phyloP scores from a whole-genome alignment of 139 green algal species.

The Eudorina sp. region DNA sequence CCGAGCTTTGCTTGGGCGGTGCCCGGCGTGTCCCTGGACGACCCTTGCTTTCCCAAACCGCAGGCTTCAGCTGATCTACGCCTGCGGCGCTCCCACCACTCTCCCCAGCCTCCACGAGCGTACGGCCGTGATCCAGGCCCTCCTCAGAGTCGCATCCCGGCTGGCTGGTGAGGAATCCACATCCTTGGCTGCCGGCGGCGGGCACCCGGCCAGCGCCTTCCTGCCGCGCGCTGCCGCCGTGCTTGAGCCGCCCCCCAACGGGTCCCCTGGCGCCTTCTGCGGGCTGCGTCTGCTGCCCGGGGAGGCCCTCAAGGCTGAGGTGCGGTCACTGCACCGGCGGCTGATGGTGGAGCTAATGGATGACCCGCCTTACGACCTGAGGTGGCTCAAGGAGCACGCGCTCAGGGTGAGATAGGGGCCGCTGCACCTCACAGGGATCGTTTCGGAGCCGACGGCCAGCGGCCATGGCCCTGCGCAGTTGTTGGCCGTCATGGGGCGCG shows the following conservation, averaged over 20 bases:
- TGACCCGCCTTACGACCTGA: slow-evolving; percentile 55
- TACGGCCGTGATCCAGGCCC: slow-evolving; percentile 42
- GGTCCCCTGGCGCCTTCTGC: slow-evolving; percentile 43
- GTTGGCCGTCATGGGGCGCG: too few species aligned
- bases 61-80: slow-evolving; percentile 73
- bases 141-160: too few species aligned
- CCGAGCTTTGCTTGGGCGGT: too few species aligned
- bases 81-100: slow-evolving; percentile 31
- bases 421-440: too few species aligned
- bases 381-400: slow-evolving; percentile 49
- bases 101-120: slow-evolving; percentile 48
- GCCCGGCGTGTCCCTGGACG: too few species aligned
- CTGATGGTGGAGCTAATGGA: slow-evolving; percentile 53
- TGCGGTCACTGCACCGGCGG: not conserved
- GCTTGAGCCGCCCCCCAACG: not conserved
- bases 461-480: too few species aligned
- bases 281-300: slow-evolving; percentile 66
- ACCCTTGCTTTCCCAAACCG: too few species aligned
- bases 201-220: too few species aligned
- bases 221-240: not conserved
- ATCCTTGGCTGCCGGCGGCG: too few species aligned
- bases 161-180: too few species aligned
- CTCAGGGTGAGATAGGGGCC: too few species aligned
- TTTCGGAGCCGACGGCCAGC: too few species aligned
- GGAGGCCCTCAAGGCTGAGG: slow-evolving; percentile 18